Base-by-base conservation (phyloP, 257 asterid species). In the Scutellaria baicalensis region DNA sequence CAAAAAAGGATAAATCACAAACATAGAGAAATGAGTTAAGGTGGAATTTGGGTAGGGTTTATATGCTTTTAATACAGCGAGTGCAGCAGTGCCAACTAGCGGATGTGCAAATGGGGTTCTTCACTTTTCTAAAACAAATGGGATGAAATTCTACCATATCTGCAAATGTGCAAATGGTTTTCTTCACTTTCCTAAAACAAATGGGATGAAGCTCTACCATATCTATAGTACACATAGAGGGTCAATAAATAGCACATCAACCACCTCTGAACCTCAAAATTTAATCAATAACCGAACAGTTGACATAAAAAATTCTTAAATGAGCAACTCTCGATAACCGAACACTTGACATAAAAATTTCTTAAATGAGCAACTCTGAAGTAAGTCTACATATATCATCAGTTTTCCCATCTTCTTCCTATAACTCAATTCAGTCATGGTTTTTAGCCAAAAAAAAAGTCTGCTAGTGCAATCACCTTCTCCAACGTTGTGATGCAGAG, bases 101-200 rank as follows among this genome's bases (percentile, higher is more conserved):
- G 23, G 72, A 47, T 66, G 59, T 27, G 27, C 69, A 68, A 40
- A 23, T 40, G 42, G 68, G 55, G 49, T 52, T 74, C 78, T 70
- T 56, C 44, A 49, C 33, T 56, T 47, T 47, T 31, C 60, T 36
- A 31, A 21, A 9, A 64, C 52, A 58, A 35, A 45, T 35, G 54
- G 39, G 23, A 47, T n/a, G 64, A 71, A 27, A 21, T 72, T 35
- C 57, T 56, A 43, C 33, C 11, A 51, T 31, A 45, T n/a, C n/a
- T n/a, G n/a, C 49, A 35, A 69, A 47, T 66, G 59, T 27, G 27
- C 69, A 68, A 40, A 23, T 40, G 42, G 68, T 49, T 43, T 52
- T 74, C 78, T 70, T 57, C 45, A 50, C 35, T 57, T 47, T 47
- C 20, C 60, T 38, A 33, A 21, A 9, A 64, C 52, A 58, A 35